Base-by-base conservation (phyloP, 106 monocot species). In the Vanilla planifolia region DNA sequence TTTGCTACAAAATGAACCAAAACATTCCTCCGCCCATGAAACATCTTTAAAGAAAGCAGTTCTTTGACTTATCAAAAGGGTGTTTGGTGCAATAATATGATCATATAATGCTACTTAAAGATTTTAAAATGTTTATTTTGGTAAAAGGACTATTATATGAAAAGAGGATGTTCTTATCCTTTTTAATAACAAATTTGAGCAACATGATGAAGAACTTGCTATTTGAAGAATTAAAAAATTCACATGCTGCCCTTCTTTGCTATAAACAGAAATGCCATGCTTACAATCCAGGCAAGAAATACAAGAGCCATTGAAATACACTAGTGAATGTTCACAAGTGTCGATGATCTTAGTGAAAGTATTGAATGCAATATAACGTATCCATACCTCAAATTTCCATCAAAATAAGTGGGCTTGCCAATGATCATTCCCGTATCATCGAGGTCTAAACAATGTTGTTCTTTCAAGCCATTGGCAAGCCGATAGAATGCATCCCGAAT, bases 351-450 rank as follows among this genome's bases (percentile, higher is more conserved):
- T 0, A 57, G 15, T 20, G 26, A 57, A 57, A 20, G 0, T 0
- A 30, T 53, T 29, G 56, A 57, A 35, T 27, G 5, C 17, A 20
- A 57, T 27, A 28, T 57, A 19, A 5, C 35, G 17, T 35, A 35
- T 57, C 35, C 57, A 19, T 33, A 57, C 57, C 57, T 57, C 20
- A 20, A 57, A 35, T 17, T 57, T 57, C 35, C 34, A 57, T 57
- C 33, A 2, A 35, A 57, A 36, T 1, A 8, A 35, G 57, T 20
- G 57, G 35, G 7, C 10, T 13, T 15, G 21, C 20, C 57, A 17
- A 20, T 57, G 57, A 19, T 16, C 3, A 6, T 57, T 29, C 30
- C 53, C 27, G 5, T 15, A 24, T 53, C 9, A 53, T 24, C 21
- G 16, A 28, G 53, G 35, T 33, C 21, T 8, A 13, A 1, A 20